phyloP scores from a whole-genome alignment of 805 yeast genomes.

The Ogataea trehaloabstinens region DNA sequence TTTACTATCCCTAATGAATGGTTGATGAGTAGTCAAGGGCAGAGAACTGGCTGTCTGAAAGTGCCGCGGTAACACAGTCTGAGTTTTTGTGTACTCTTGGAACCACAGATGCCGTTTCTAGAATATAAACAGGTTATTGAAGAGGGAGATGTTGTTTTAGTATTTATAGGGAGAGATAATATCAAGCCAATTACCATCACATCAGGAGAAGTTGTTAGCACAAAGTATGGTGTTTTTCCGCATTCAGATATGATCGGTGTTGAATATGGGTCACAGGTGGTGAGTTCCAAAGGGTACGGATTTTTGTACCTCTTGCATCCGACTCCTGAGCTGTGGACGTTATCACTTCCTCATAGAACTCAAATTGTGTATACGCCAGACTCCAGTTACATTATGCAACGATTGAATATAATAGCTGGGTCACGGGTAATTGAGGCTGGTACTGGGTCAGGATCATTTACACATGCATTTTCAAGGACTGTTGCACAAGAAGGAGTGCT shows the following conservation, averaged over 20 bases:
- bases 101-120: slow-evolving; percentile 31
- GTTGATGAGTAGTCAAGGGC: background rate
- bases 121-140: slow-evolving; percentile 64
- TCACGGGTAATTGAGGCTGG: slow-evolving; percentile 92
- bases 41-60: no score
- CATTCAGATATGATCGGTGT: slow-evolving; percentile 80
- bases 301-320: slow-evolving; percentile 88
- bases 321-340: slow-evolving; percentile 93
- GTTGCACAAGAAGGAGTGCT: slow-evolving; percentile 59
- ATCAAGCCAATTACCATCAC: slow-evolving; percentile 71
- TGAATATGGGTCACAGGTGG: slow-evolving; percentile 81
- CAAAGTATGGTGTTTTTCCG: slow-evolving; percentile 88
- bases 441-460: slow-evolving; percentile 94
- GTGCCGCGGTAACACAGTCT: no score
- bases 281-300: slow-evolving; percentile 68
- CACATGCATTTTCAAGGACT: slow-evolving; percentile 88
- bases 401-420: slow-evolving; percentile 71
- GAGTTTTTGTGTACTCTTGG: no score
- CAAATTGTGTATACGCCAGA: slow-evolving; percentile 98
- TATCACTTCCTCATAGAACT: slow-evolving; percentile 95
- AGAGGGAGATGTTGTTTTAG: slow-evolving; percentile 84
- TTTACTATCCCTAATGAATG: background rate
- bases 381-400: slow-evolving; percentile 83
- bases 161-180: slow-evolving; percentile 78
- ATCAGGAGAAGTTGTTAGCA: slow-evolving; percentile 63